Evolutionary conservation across 805 yeast species (phyloP), one percentile per base, ranked within the genome.

Genomic region (Hanseniaspora singularis): DNA sequence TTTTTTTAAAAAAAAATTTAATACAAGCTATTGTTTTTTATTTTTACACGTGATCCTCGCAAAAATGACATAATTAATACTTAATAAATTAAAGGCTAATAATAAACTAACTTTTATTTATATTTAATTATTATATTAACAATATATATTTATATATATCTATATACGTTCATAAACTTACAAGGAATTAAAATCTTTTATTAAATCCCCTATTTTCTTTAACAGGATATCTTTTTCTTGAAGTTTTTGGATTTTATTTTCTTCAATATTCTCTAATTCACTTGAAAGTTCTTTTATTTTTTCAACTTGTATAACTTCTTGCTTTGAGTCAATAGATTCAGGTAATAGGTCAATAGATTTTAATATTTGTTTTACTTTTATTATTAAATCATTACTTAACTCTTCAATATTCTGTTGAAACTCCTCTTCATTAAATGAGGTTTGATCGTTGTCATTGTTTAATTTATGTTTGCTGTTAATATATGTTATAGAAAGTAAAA

Each of bases 271-370:
- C 11, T 70, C 68, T 46, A 88, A 64, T 53, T 83, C 84, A 38
- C 60, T 59, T 40, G 83, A 81, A 39, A 92, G 65, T 12, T 66
- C 68, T 42, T 71, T 73, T 15, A 89, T 82, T 50, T 72, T 71
- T 23, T 65, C 63, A 59, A 87, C 60, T 62, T 88, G 97, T 11
- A 22, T 14, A 46, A 76, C 79, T 38, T 71, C 74, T 20, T 83
- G 81, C 1, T 88, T 76, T 1, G 81, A 88, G 8, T 94, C 96
- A 2, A 86, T 84, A 14, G 41, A 39, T 11, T 96, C 97, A 0
- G 98, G 98, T 36, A 89, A 66, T 2, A 94, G 77, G 57, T 84
- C 94, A 33, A 89, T 87, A 23, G 89, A 73, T 56, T 83, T 78
- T 33, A 84, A 73, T 14, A 89, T 82, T 60, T 92, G 97, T 55